Evolutionary conservation across 2,329 filamentous ascomycete species (phyloP), one percentile per base, ranked within the genome.

Genomic region (Huntiella decipiens): DNA sequence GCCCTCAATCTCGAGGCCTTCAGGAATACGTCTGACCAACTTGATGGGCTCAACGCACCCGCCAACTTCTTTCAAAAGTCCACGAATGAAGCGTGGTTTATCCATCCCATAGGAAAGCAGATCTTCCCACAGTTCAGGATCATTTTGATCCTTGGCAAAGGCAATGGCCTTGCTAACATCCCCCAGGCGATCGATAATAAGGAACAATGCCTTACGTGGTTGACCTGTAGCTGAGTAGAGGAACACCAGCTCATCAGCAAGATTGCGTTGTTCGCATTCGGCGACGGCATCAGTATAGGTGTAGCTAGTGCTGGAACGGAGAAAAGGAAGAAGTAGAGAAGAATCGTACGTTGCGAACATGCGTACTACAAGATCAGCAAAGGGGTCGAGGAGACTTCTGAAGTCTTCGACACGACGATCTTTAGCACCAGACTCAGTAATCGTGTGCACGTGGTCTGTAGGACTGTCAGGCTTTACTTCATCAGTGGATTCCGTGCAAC

Each of bases 91-190:
- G 36, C 76, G 76, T 1, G 91, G 91, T 57, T 95, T 94, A 63
- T 95, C 86, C 91, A 98, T 96, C 50, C 82, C 88, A 60, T 96
- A 96, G 54, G 88, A 77, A 4, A 98, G 73, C 5, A 98, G 69
- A 56, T 96, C 87, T 52, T 94, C 82, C 91, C 91, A 98, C 0
- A 98, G 70, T 54, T 95, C 87, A 0, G 79, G 77, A 55, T 95
- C 87, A 52, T 91, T 79, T 57, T 96, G 86, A 51, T 87, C 80
- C 60, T 95, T 95, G 45, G 86, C 87, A 56, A 98, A 98, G 1
- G 80, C 73, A 53, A 98, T 98, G 6, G 91, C 91, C 53, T 91
- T 86, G 43, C 79, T 81, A 43, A 96, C 87, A 57, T 98, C 84
- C 49, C 79, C 78, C 4, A 98, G 71, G n/a, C 85, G 79, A 55